Conservation (phyloP, 345 rosid genomes). For the Noccaea bulbosa region DNA sequence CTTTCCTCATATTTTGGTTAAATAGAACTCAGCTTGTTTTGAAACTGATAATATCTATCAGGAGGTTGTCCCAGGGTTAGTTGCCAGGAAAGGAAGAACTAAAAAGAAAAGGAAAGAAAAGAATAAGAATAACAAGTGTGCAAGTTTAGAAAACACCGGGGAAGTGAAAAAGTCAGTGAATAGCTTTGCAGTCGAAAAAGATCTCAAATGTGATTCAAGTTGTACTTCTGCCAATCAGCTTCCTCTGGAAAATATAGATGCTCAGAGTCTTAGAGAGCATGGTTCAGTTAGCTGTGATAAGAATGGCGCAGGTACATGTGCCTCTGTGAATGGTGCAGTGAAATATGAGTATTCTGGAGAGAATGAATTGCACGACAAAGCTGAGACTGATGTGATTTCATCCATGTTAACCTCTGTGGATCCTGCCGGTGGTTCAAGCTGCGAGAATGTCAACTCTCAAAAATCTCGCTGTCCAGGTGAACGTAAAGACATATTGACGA, state of each 20-base stretch:
- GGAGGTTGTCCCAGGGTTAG: slow-evolving; percentile 60
- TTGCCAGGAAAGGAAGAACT: slow-evolving; percentile 55
- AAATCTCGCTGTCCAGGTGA: slow-evolving; percentile 43
- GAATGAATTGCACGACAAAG: slow-evolving; percentile 40
- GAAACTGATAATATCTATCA: slow-evolving; percentile 63
- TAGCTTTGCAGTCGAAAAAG: slow-evolving; percentile 38
- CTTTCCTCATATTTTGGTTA: slow-evolving; percentile 26
- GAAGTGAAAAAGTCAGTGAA: slow-evolving; percentile 43
- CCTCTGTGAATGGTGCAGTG: slow-evolving; percentile 36
- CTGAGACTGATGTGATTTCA: slow-evolving; percentile 42
- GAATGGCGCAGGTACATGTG: slow-evolving; percentile 32
- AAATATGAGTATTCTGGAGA: slow-evolving; percentile 41
- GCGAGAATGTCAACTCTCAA: slow-evolving; percentile 42
- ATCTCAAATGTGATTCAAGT: slow-evolving; percentile 38
- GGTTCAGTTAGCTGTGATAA: slow-evolving; percentile 39
- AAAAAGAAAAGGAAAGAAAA: slow-evolving; percentile 65
- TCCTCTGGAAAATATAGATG: slow-evolving; percentile 41
- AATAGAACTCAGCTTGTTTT: slow-evolving; percentile 35
- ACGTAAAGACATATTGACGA: slow-evolving; percentile 40
- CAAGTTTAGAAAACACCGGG: slow-evolving; percentile 44
- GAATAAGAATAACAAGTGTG: slow-evolving; percentile 60
- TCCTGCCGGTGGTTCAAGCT: slow-evolving; percentile 37
- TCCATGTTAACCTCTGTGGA: slow-evolving; percentile 38
- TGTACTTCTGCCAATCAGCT: slow-evolving; percentile 48
- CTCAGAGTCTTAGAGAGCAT: slow-evolving; percentile 45